These are phyloP conservation scores for Kazachstania kunashirensis DNA, from an alignment of 805 yeast genomes.

Conservation along the genomic window DNA sequence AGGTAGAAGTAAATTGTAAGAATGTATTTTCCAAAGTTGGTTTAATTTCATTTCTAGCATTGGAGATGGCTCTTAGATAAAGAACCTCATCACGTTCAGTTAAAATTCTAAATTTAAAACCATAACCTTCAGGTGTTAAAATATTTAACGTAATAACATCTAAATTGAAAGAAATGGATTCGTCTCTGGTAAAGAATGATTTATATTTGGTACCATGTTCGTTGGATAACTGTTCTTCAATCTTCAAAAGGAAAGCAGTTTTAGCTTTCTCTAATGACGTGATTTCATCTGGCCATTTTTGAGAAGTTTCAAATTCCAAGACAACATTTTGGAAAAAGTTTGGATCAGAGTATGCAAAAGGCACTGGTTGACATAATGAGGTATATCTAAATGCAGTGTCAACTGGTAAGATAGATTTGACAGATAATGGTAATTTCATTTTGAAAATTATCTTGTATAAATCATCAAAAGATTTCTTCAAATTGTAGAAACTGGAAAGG, in stretches of 20 bases:
- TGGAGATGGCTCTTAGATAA: constrained; percentile 61
- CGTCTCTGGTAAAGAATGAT: constrained; percentile 56
- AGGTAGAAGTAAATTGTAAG: constrained; percentile 52
- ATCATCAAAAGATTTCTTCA: constrained; percentile 47
- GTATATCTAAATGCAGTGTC: constrained; percentile 70
- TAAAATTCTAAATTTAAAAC: constrained; percentile 64
- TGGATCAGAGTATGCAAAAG: constrained; percentile 65
- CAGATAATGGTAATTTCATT: constrained; percentile 56
- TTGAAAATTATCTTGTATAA: constrained; percentile 43
- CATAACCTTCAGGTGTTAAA: constrained; percentile 82
- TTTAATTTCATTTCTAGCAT: constrained; percentile 51
- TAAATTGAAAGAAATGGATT: constrained; percentile 54
- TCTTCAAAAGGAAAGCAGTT: constrained; percentile 74
- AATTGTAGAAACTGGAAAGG: constrained; percentile 33
- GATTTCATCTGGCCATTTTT: constrained; percentile 93
- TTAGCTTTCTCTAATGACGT: constrained; percentile 80
- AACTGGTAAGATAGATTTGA: constrained; percentile 64
- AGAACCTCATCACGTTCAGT: constrained; percentile 78
- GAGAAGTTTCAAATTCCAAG: constrained; percentile 78
- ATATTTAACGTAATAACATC: constrained; percentile 51
- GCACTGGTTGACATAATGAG: constrained; percentile 69
- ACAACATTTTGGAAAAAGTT: constrained; percentile 74
- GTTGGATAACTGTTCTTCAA: constrained; percentile 38
- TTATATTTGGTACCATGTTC: constrained; percentile 46
- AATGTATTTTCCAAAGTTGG: constrained; percentile 51